These are phyloP conservation scores for Claviceps sp. DNA, from an alignment of 2,329 filamentous ascomycete genomes.

Conservation along the genomic window DNA sequence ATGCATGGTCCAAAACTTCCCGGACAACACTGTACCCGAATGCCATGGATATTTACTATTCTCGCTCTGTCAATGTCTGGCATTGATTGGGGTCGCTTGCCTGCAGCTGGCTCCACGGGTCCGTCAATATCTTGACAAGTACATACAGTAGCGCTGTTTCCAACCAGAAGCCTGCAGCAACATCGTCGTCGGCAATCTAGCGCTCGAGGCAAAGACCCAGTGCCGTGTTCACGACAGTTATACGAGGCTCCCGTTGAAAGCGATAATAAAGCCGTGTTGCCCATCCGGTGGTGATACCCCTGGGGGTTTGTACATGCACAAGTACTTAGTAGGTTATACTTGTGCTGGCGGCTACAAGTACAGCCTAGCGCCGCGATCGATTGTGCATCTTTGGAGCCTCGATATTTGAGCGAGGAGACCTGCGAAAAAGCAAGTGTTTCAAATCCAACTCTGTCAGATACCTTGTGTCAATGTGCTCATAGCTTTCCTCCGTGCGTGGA, in stretches of 20 bases:
- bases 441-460: too few relatives aligned
- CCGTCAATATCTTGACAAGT: too few relatives aligned
- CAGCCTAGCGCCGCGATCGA: neutral
- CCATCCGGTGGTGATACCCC: neutral
- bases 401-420: neutral
- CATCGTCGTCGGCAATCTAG: neutral
- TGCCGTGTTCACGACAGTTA: neutral
- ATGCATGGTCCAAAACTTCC: too few relatives aligned
- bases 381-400: neutral
- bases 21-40: too few relatives aligned
- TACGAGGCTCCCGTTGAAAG: neutral
- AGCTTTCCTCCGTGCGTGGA: neutral
- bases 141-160: too few relatives aligned
- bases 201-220: neutral
- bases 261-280: neutral
- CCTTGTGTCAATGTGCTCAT: neutral
- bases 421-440: neutral
- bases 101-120: too few relatives aligned
- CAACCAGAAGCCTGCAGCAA: too few relatives aligned
- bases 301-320: neutral
- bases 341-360: neutral
- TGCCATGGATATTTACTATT: too few relatives aligned
- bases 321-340: neutral
- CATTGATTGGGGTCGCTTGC: too few relatives aligned
- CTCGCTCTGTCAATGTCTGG: too few relatives aligned